Conservation (phyloP, 108 stramenopile species). For the Nitzschia palea region DNA sequence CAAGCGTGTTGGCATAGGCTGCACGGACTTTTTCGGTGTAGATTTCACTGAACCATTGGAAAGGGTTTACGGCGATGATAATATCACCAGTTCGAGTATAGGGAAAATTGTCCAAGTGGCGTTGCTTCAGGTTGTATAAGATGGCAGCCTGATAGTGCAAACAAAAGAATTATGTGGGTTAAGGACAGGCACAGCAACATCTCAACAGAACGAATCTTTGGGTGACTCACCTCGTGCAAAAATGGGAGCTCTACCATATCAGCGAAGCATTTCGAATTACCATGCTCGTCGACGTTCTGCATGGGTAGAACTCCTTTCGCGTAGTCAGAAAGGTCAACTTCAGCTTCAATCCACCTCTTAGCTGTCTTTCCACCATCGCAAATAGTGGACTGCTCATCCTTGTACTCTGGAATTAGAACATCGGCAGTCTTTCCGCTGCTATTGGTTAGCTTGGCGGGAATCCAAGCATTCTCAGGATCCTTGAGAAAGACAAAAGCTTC, state of each 20-base stretch:
- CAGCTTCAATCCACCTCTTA: slow-evolving; percentile 51
- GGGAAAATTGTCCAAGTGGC: slow-evolving; percentile 70
- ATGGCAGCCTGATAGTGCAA: slow-evolving; percentile 63
- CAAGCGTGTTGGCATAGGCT: slow-evolving; percentile 65
- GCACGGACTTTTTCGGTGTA: slow-evolving; percentile 71
- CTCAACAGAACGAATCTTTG: background rate
- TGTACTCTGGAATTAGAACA: slow-evolving; percentile 44
- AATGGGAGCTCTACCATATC: slow-evolving; percentile 91
- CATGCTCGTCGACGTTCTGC: slow-evolving; percentile 71
- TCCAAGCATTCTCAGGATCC: slow-evolving; percentile 73
- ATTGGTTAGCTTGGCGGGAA: slow-evolving; percentile 62
- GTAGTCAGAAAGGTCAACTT: slow-evolving; percentile 46
- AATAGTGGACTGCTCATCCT: slow-evolving; percentile 37
- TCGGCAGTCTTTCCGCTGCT: slow-evolving; percentile 38
- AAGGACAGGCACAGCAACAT: background rate
- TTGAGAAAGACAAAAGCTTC: slow-evolving; percentile 62
- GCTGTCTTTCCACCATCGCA: slow-evolving; percentile 60
- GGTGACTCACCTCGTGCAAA: slow-evolving; percentile 80
- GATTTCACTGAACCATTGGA: slow-evolving; percentile 78
- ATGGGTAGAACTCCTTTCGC: slow-evolving; percentile 64
- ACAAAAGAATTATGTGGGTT: background rate
- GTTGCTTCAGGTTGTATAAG: slow-evolving; percentile 83
- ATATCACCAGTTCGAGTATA: slow-evolving; percentile 95
- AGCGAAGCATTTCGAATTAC: slow-evolving; percentile 33
- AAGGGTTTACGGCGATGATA: slow-evolving; percentile 95